Percentiles rank a stretch among this genome's conserved stretches.
Evolutionary conservation across 1,139 yeast species (phyloP).

Genomic region (Zygosaccharomyces sapae): DNA sequence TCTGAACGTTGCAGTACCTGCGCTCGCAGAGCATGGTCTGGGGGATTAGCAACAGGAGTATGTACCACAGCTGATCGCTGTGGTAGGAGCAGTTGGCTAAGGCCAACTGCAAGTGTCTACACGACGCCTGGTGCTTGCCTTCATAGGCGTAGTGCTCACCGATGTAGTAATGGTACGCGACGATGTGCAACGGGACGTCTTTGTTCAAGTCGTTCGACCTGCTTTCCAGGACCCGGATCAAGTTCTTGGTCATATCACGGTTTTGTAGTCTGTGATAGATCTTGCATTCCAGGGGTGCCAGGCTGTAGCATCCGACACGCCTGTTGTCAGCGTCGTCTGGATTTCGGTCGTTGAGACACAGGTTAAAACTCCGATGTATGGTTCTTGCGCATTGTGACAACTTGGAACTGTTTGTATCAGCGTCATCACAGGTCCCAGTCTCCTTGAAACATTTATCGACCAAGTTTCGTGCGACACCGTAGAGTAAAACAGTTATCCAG

Average conservation of each 20-base stretch:
- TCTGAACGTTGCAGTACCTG: conserved; percentile 39
- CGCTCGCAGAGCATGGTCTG: conserved; percentile 45
- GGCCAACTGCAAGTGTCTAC: conserved; percentile 21
- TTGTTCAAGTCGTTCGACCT: conserved; percentile 38
- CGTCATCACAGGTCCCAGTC: background rate
- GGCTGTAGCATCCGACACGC: conserved; percentile 64
- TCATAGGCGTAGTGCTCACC: conserved; percentile 32
- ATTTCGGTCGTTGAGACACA: conserved; percentile 76
- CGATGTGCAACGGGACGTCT: conserved; percentile 3
- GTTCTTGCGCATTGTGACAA: conserved; percentile 57
- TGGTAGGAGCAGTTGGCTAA: conserved; percentile 32
- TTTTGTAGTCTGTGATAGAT: conserved; percentile 68
- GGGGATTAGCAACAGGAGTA: conserved; percentile 54
- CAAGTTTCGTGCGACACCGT: conserved; percentile 53
- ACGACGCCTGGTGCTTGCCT: conserved; percentile 15
- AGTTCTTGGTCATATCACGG: conserved; percentile 71
- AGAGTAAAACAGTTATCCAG: conserved; percentile 66
- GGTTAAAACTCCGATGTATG: conserved; percentile 68
- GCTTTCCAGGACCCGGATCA: conserved; percentile 62
- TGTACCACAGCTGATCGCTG: conserved; percentile 38
- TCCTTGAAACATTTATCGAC: conserved; percentile 30
- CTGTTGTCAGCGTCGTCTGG: conserved; percentile 49
- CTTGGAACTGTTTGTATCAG: conserved; percentile 17
- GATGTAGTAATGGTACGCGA: conserved; percentile 28
- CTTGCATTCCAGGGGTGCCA: conserved; percentile 67